These are phyloP conservation scores for Parsonsia alboflavescens DNA, from an alignment of 257 asterid genomes.

Conservation along the genomic window DNA sequence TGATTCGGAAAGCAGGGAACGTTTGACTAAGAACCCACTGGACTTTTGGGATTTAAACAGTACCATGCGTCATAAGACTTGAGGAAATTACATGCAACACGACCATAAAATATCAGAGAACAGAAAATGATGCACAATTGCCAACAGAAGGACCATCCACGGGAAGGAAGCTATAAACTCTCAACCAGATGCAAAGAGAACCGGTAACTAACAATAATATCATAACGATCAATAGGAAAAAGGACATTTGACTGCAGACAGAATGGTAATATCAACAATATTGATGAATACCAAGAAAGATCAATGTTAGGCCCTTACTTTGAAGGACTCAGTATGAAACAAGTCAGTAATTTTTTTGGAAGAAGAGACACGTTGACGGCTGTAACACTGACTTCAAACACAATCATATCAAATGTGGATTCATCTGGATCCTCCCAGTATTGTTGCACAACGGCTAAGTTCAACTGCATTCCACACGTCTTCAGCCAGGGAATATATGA, in stretches of 20 bases:
- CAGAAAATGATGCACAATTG: neutral
- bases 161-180: neutral
- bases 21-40: neutral
- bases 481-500: neutral
- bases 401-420: neutral
- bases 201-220: neutral
- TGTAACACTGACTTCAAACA: too few relatives aligned
- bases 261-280: neutral
- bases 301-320: neutral
- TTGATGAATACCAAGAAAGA: neutral
- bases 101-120: neutral
- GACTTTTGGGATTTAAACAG: neutral
- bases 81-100: neutral
- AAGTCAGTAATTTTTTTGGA: too few relatives aligned
- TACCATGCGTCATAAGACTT: neutral
- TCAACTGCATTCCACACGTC: neutral
- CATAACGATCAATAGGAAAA: neutral
- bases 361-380: too few relatives aligned
- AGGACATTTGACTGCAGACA: neutral
- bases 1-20: neutral
- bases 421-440: neutral
- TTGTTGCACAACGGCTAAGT: too few relatives aligned
- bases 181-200: neutral
- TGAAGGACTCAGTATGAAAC: neutral
- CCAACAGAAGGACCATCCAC: neutral